Evolutionary conservation across 2,329 filamentous ascomycete species (phyloP), one percentile per base, ranked within the genome.

Genomic region (Thermochaetoides dissita): DNA sequence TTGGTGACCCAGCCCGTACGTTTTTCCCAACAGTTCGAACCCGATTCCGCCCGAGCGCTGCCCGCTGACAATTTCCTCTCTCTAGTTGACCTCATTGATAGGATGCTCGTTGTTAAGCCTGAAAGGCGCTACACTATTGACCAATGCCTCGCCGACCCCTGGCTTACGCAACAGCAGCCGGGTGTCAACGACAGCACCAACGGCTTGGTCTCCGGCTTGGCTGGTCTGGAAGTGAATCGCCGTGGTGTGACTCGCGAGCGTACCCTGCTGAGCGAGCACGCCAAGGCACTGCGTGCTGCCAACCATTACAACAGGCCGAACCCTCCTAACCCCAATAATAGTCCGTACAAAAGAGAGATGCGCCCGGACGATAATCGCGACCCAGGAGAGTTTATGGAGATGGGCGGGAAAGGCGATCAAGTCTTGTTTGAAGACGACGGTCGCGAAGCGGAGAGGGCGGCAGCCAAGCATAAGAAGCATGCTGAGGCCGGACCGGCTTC

Each of bases 31-130:
- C 17, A 3, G 17, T 24, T 24, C 5, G 17, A 24, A 24, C 17
- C 17, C 17, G 3, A 24, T 24, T 24, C 17, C 17, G 17, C 17
- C 17, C 17, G 17, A 24, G 17, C 5, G 5, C 17, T 24, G 17
- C 17, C 17, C 17, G 17, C 17, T 24, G 17, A 24, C 11, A 8
- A 9, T 17, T 10, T 28, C 30, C 30, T 10, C 11, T 8, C 40
- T 24, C 17, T 5, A 72, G 69, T 98, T 41, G 87, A 96, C 52
- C 70, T 98, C 31, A 96, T 98, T 51, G 91, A 98, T 59, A 74
- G 73, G 35, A 98, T 98, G 91, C 73, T 98, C 39, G 83, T 84
- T 2, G 87, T 95, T 31, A 80, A 95, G 49, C 80, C 86, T 2
- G 77, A 85, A 29, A 76, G 81, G 59, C 79, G 91, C 38, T 89